phyloP scores from a whole-genome alignment of 352 stramenopile genomes.

The Pythium sp. region DNA sequence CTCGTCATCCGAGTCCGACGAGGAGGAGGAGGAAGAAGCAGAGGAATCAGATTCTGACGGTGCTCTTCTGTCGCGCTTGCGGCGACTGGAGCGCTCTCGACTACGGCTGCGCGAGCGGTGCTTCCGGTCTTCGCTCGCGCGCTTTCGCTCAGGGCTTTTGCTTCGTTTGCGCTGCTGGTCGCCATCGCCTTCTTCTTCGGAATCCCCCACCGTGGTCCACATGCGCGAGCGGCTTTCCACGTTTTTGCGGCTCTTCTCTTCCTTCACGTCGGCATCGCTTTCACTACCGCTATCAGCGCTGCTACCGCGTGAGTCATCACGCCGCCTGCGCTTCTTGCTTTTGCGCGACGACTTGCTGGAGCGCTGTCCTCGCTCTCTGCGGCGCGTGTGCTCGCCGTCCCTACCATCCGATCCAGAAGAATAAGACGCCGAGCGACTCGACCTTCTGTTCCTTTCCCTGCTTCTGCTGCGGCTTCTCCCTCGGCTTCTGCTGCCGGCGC shows the following conservation, averaged over 20 bases:
- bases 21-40: constrained; percentile 31
- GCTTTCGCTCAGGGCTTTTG: not conserved
- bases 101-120: constrained; percentile 16
- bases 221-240: constrained; percentile 12
- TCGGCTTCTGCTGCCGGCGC: not conserved
- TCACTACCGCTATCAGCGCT: constrained; percentile 1
- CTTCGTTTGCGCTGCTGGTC: not conserved
- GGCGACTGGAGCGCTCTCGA: constrained; percentile 10
- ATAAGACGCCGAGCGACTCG: constrained; percentile 6
- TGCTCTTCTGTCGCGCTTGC: constrained; percentile 1
- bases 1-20: constrained; percentile 28
- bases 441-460: not conserved
- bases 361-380: constrained; percentile 1
- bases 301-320: not conserved
- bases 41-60: constrained; percentile 31
- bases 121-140: constrained; percentile 5
- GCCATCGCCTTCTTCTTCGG: not conserved
- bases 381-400: not conserved
- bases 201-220: constrained; percentile 11
- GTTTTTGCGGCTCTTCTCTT: constrained; percentile 6
- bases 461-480: constrained; percentile 9
- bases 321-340: constrained; percentile 2
- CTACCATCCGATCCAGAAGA: not conserved
- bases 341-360: constrained; percentile 5
- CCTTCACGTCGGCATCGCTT: constrained; percentile 4